phyloP scores from a whole-genome alignment of 495 filamentous ascomycete species.

The Penicillium tannophilum region DNA sequence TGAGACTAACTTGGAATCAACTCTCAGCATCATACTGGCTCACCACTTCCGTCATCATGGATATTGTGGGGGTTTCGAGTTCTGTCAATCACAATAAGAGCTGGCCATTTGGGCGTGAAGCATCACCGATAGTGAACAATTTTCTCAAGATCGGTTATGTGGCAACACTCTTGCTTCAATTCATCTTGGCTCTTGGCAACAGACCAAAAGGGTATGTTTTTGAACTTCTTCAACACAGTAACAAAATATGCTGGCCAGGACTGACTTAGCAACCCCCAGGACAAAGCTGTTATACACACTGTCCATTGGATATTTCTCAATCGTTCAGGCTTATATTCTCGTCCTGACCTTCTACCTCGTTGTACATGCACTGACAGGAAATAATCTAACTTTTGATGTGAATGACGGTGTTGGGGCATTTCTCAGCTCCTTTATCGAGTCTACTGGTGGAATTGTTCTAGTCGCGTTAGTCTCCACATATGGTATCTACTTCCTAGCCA shows the following conservation, averaged over 20 bases:
- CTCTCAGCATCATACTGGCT: constrained; percentile 78
- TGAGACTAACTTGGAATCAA: neutral
- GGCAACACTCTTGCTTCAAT: constrained; percentile 83
- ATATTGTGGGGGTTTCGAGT: constrained; percentile 77
- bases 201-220: constrained; percentile 75
- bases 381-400: constrained; percentile 52
- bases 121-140: constrained; percentile 84
- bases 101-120: constrained; percentile 76
- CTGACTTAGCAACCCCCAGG: neutral
- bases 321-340: constrained; percentile 87
- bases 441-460: constrained; percentile 71
- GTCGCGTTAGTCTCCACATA: constrained; percentile 90
- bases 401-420: constrained; percentile 49
- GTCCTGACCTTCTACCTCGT: constrained; percentile 86
- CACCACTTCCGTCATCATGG: constrained; percentile 92
- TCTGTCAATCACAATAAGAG: constrained; percentile 46
- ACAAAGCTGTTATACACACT: constrained; percentile 60
- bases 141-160: constrained; percentile 87
- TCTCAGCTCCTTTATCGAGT: constrained; percentile 72
- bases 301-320: constrained; percentile 79
- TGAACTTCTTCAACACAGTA: neutral
- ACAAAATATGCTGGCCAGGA: neutral
- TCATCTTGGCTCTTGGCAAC: constrained; percentile 93
- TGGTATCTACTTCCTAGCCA: constrained; percentile 92
- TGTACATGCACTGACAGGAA: constrained; percentile 66